These are phyloP conservation scores for Tylopilus sp. DNA, from an alignment of 768 basidiomycete genomes.

Conservation along the genomic window DNA sequence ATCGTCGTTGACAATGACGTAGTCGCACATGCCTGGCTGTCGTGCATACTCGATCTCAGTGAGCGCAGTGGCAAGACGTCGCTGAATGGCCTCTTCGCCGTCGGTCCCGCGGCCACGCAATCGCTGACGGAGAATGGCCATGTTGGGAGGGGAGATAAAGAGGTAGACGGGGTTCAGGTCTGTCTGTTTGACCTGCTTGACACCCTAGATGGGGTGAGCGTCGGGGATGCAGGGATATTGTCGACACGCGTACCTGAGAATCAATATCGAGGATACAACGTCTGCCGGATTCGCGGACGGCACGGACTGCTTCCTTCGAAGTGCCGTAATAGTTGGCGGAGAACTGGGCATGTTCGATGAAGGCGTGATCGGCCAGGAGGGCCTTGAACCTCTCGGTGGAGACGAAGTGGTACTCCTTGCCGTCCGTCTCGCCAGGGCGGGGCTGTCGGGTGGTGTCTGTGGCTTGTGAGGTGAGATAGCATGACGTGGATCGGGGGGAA, in stretches of 20 bases:
- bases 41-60: conserved; percentile 84
- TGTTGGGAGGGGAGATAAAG: conserved; percentile 87
- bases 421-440: conserved; percentile 77
- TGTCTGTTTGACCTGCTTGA: conserved; percentile 86
- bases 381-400: conserved; percentile 63
- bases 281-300: conserved; percentile 62
- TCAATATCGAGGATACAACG: conserved; percentile 96
- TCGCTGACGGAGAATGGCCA: conserved; percentile 65
- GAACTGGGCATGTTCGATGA: conserved; percentile 94
- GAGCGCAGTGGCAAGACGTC: conserved; percentile 73
- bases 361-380: conserved; percentile 67
- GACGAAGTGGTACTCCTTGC: conserved; percentile 87
- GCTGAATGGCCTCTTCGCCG: conserved; percentile 63
- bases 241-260: conserved; percentile 56
- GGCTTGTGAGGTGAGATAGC: not conserved
- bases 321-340: conserved; percentile 94
- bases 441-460: conserved; percentile 88
- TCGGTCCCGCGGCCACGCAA: conserved; percentile 84
- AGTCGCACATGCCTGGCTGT: conserved; percentile 67
- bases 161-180: conserved; percentile 81
- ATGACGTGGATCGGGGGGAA: not conserved
- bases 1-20: conserved; percentile 89
- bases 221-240: not conserved
- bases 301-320: conserved; percentile 69
- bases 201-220: conserved; percentile 54